Evolutionary conservation across 1,284 basidiomycete species (phyloP).

Genomic region (Microbotryum scabiosae): DNA sequence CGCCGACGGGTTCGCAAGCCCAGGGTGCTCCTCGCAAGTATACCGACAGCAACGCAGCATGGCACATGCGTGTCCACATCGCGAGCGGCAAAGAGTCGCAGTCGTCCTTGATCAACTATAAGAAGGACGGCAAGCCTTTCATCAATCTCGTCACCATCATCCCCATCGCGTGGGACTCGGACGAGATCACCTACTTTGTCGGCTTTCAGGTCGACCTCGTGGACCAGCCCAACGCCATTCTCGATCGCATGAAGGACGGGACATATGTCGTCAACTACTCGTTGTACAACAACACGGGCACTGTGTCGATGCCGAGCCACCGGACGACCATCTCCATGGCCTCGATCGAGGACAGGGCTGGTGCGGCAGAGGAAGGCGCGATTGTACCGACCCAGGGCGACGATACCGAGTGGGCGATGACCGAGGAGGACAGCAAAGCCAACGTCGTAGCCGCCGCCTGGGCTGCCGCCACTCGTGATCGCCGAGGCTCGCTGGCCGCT

Average conservation of each 20-base stretch:
- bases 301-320: conserved; percentile 3
- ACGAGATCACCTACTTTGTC: conserved; percentile 68
- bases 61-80: conserved; percentile 58
- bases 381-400: too few species aligned
- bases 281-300: conserved; percentile 16
- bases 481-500: not conserved
- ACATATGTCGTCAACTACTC: conserved; percentile 35
- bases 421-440: not conserved
- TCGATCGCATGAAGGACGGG: conserved; percentile 53
- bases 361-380: conserved; percentile 6
- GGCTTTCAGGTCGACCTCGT: conserved; percentile 76
- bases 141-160: conserved; percentile 49
- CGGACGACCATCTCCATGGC: conserved; percentile 6
- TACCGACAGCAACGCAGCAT: conserved; percentile 55
- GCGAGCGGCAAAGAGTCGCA: conserved; percentile 75
- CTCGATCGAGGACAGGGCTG: conserved; percentile 3
- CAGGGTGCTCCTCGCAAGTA: conserved; percentile 59
- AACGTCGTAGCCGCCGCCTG: not conserved
- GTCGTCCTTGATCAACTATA: conserved; percentile 77
- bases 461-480: not conserved
- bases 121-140: conserved; percentile 75
- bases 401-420: not conserved
- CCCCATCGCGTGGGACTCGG: conserved; percentile 56
- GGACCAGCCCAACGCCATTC: conserved; percentile 73
- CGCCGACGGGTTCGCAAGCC: conserved; percentile 54